Percentiles rank a stretch among this genome's conserved stretches.
Conservation (phyloP, 495 filamentous ascomycete genomes). For the Tuber melanosporum region DNA sequence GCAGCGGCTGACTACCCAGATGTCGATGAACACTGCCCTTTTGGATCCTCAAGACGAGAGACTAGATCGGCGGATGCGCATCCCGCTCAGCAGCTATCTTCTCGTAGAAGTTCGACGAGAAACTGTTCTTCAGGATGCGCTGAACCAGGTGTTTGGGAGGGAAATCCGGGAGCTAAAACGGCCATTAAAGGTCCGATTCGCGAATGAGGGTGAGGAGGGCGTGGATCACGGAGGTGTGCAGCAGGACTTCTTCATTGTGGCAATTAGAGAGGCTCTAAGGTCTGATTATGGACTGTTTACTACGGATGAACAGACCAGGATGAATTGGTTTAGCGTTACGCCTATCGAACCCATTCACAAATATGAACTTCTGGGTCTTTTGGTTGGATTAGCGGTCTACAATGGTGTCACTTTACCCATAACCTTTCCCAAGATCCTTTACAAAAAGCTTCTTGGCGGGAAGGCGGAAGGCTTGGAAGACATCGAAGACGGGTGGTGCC, state of each 20-base stretch:
- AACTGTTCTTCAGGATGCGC: constrained; percentile 65
- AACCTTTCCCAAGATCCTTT: constrained; percentile 77
- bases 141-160: constrained; percentile 81
- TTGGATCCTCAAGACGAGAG: constrained; percentile 43
- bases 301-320: constrained; percentile 61
- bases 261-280: constrained; percentile 68
- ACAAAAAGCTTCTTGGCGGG: constrained; percentile 65
- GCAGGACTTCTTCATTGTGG: constrained; percentile 86
- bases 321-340: constrained; percentile 81
- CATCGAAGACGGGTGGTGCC: constrained; percentile 83
- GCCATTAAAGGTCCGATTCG: constrained; percentile 81
- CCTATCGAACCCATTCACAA: constrained; percentile 77
- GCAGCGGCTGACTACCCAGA: constrained; percentile 55
- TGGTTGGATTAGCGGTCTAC: constrained; percentile 85
- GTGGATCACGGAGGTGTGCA: constrained; percentile 90
- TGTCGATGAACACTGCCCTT: constrained; percentile 48
- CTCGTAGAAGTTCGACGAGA: constrained; percentile 69
- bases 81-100: constrained; percentile 62
- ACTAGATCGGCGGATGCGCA: constrained; percentile 57
- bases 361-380: constrained; percentile 80
- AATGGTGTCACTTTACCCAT: constrained; percentile 87
- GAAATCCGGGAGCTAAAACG: constrained; percentile 74
- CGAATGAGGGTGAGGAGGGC: constrained; percentile 78
- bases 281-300: constrained; percentile 72
- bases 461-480: constrained; percentile 53